Percentiles rank a stretch among this genome's conserved stretches.
Evolutionary conservation across 2,329 filamentous ascomycete species (phyloP).

Genomic region (Polytolypa hystricis): DNA sequence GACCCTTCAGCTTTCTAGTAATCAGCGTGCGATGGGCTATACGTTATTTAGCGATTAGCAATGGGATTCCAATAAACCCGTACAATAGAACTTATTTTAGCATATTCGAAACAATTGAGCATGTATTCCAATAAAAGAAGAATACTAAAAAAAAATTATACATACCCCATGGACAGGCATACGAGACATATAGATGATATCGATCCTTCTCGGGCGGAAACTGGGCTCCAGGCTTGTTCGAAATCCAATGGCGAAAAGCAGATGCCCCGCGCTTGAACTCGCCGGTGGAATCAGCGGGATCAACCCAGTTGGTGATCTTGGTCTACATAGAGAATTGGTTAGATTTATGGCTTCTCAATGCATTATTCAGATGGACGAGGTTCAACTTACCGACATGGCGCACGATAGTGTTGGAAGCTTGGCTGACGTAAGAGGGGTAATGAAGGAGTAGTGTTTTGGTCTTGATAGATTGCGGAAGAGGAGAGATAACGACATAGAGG

Average conservation of each 20-base stretch:
- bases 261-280: conserved; percentile 88
- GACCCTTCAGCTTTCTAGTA: conserved; percentile 77
- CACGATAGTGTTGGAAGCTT: too few species aligned
- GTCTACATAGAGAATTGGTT: too few species aligned
- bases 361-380: too few species aligned
- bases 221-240: conserved; percentile 55
- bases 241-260: conserved; percentile 72
- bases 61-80: conserved; percentile 4
- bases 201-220: conserved; percentile 79
- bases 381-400: too few species aligned
- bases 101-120: not conserved
- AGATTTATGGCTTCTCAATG: too few species aligned
- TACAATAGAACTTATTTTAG: conserved; percentile 1
- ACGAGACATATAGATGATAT: conserved; percentile 92
- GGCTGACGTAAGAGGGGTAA: too few species aligned
- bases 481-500: too few species aligned
- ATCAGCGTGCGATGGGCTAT: conserved; percentile 77
- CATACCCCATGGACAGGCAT: conserved; percentile 79
- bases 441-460: too few species aligned
- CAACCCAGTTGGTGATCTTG: conserved; percentile 73
- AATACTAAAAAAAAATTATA: conserved; percentile 14
- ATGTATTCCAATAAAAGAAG: not conserved
- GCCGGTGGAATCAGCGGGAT: conserved; percentile 63
- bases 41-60: not conserved
- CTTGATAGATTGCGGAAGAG: too few species aligned